Conservation (phyloP, 2,329 filamentous ascomycete species). For the Epicoccum nigrum region DNA sequence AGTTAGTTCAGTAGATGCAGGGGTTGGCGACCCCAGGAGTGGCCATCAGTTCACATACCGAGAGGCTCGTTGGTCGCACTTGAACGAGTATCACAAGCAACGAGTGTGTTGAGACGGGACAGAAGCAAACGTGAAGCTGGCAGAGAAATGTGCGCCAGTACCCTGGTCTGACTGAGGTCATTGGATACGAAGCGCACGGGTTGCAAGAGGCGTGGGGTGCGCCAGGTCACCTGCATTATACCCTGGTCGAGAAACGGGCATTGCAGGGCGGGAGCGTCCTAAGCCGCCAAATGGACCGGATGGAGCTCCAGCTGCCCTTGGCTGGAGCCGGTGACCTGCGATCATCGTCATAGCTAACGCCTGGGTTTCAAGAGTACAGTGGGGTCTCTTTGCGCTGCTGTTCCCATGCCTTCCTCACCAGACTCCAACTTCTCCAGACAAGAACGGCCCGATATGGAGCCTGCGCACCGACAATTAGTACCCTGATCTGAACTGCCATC, state of each 20-base stretch:
- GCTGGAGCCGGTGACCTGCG: constrained; percentile 13
- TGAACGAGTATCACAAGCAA: constrained; percentile 4
- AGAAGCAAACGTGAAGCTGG: constrained; percentile 9
- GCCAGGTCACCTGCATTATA: constrained; percentile 9
- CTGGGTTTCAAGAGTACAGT: background rate
- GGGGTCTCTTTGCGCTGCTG: background rate
- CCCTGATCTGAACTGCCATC: constrained; percentile 24
- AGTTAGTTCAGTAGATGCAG: constrained; percentile 2
- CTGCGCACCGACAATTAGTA: constrained; percentile 20
- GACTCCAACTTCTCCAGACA: background rate
- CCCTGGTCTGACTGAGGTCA: constrained; percentile 9
- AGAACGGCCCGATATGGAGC: constrained; percentile 12
- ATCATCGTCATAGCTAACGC: constrained; percentile 22
- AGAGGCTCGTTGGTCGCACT: constrained; percentile 7
- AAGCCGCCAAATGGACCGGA: constrained; percentile 22
- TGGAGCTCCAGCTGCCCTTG: constrained; percentile 16
- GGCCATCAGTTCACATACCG: constrained; percentile 10
- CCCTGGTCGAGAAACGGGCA: constrained; percentile 16
- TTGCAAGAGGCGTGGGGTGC: constrained; percentile 3
- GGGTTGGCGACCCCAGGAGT: constrained; percentile 5
- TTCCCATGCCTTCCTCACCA: constrained; percentile 3
- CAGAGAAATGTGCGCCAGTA: constrained; percentile 10
- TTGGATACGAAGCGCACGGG: constrained; percentile 9
- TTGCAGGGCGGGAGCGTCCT: constrained; percentile 14
- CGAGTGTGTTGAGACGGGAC: constrained; percentile 10